phyloP scores from a whole-genome alignment of 768 basidiomycete species.

The Tylopilus rubrobrunneus region DNA sequence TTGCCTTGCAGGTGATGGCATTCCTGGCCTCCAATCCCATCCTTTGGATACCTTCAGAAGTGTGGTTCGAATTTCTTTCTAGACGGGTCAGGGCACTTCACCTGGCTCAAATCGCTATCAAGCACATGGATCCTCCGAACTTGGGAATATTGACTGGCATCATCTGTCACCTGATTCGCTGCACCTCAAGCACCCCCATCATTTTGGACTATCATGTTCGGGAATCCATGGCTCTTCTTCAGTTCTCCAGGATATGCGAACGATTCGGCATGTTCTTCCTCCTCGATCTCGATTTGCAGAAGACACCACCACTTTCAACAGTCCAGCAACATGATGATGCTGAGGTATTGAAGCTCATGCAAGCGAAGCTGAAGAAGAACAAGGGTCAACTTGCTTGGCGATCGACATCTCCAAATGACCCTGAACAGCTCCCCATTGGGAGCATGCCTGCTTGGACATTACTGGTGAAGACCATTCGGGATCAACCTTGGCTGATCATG shows the following conservation, averaged over 20 bases:
- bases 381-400: accelerated
- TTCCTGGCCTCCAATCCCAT: constrained; percentile 4
- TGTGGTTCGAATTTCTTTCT: constrained; percentile 9
- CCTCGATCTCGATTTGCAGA: not conserved
- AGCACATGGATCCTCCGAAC: too few species aligned
- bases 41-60: not conserved
- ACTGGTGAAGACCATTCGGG: not conserved
- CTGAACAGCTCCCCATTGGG: not conserved
- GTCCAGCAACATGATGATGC: constrained; percentile 2
- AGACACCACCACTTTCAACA: not conserved
- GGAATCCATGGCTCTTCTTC: constrained; percentile 10
- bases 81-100: not conserved
- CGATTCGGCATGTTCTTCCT: constrained; percentile 9
- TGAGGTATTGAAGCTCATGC: not conserved
- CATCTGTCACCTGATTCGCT: constrained; percentile 2
- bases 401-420: too few species aligned
- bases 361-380: not conserved
- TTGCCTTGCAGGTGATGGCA: not conserved
- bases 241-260: not conserved
- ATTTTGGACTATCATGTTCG: constrained; percentile 5
- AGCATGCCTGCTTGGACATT: not conserved
- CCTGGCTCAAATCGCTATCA: too few species aligned
- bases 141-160: constrained; percentile 8
- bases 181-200: constrained; percentile 4
- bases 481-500: not conserved